Evolutionary conservation across 257 asterid genomes (phyloP), one percentile per base, ranked within the genome.

Genomic region (Echium plantagineum): DNA sequence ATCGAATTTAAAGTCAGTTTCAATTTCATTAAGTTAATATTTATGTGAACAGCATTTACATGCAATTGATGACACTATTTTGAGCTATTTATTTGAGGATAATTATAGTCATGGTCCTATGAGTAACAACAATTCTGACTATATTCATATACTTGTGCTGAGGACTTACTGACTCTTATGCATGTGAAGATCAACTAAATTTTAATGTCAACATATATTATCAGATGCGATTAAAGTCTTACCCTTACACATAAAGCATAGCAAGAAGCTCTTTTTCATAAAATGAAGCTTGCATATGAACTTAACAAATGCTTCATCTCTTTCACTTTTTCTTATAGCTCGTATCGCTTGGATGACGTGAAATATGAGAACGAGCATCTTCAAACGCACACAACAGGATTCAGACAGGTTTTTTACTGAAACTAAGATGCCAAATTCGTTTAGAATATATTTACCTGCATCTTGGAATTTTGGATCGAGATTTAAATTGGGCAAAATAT

Each of bases 291-390:
- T 42, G 7, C 42, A 5, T 19, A 62, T 16, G 20, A 22, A 35
- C 9, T 64, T 63, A 28, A 56, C 26, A 30, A 35, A 62, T 16
- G n/a, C 60, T 42, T 42, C 10, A 56, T 28, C 52, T 15, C 17
- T 35, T 48, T 61, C 52, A 24, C 64, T 71, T 61, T 19, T 38
- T 28, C 67, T 58, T 55, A 22, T 86, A 88, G 98, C 72, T 83
- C 95, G 51, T 91, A 83, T 67, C 69, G 67, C 53, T 81, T 91
- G 80, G 93, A 79, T 52, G 96, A 91, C 63, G 78, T 57, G 64
- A 91, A 84, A 73, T 88, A 68, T 55, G 95, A 84, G 85, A 80
- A 81, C 3, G 90, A 88, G 68, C 88, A 80, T 66, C 71, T 73
- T 75, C 88, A 75, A 49, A 54, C 74, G 63, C 85, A 85, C 79